Evolutionary conservation across 495 filamentous ascomycete species (phyloP), one percentile per base, ranked within the genome.

Genomic region (Talaromyces nanjingensis): DNA sequence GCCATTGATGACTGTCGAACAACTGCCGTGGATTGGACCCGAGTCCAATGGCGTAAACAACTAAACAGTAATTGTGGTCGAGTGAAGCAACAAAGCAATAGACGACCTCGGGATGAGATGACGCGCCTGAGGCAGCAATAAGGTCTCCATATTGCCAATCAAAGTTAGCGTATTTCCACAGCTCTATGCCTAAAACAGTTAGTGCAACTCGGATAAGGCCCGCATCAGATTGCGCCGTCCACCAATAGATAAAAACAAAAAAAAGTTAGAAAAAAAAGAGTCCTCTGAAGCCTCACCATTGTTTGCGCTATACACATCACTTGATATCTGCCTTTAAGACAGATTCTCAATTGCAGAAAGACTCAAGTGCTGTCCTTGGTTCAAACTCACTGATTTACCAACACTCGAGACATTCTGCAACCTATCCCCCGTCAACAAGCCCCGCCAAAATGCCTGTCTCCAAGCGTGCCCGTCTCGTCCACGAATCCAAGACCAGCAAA

Each of bases 401-500:
- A 9, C 18, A 20, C 18, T 5, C 45, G 45, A 49, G 45, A 49
- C 6, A 6, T 20, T 8, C 22, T 39, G 9, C 12, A 27, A 8
- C 29, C 14, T 1, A 12, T 6, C 31, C 16, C 9, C 9, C 8
- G 11, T 63, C 55, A 18, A 33, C 22, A 33, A 29, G 8, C 39
- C 60, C 42, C 39, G 42, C 45, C 79, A 89, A 67, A 70, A 98
- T 98, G 94, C 96, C 94, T 69, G 91, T 91, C 79, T 97, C 93
- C 63, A 98, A 97, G 83, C 91, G 94, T 73, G 84, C 89, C 65
- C 92, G 87, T 73, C 82, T 96, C 73, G 85, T 94, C 66, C 88
- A 96, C 79, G 81, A 94, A 75, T 92, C 93, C 64, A 90, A 93
- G 77, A 91, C 92, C 62, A 80, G 84, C 70, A 98, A 97, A 80